Percentiles rank a stretch among this genome's conserved stretches.
Evolutionary conservation across 306 rosid genomes (phyloP).

Genomic region (Gillenia trifoliata): DNA sequence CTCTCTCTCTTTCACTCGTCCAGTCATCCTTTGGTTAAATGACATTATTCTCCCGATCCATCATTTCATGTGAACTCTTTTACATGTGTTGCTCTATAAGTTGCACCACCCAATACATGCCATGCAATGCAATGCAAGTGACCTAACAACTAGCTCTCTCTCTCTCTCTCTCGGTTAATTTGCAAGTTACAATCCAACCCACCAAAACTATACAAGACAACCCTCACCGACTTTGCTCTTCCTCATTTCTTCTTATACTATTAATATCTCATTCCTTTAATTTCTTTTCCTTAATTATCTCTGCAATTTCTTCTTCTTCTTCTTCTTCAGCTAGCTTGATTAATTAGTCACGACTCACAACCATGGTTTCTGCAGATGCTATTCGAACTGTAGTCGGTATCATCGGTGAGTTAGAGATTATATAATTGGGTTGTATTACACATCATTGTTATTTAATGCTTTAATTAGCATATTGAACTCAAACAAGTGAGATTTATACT

Average conservation of each 20-base stretch:
- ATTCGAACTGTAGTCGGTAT: slow-evolving; percentile 66
- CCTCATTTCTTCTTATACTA: background rate
- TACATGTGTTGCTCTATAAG: slow-evolving; percentile 29
- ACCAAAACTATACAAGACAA: background rate
- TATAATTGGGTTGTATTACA: background rate
- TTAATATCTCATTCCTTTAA: background rate
- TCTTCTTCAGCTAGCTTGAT: background rate
- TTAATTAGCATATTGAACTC: background rate
- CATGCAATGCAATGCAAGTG: slow-evolving; percentile 53
- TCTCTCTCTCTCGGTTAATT: background rate
- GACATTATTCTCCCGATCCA: background rate
- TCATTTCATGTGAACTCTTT: slow-evolving; percentile 15
- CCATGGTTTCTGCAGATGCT: slow-evolving; percentile 63
- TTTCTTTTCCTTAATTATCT: background rate
- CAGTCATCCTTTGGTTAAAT: background rate
- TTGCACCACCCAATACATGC: slow-evolving; percentile 35
- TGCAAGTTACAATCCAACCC: background rate
- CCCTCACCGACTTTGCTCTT: slow-evolving; percentile 1
- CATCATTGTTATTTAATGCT: too few relatives aligned
- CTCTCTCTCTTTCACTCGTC: background rate
- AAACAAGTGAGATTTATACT: background rate
- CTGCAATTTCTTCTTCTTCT: background rate
- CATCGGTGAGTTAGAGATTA: slow-evolving; percentile 34
- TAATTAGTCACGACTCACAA: background rate
- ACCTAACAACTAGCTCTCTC: slow-evolving; percentile 15